phyloP scores from a whole-genome alignment of 2,329 filamentous ascomycete species.

The Penicillium corylophilum region DNA sequence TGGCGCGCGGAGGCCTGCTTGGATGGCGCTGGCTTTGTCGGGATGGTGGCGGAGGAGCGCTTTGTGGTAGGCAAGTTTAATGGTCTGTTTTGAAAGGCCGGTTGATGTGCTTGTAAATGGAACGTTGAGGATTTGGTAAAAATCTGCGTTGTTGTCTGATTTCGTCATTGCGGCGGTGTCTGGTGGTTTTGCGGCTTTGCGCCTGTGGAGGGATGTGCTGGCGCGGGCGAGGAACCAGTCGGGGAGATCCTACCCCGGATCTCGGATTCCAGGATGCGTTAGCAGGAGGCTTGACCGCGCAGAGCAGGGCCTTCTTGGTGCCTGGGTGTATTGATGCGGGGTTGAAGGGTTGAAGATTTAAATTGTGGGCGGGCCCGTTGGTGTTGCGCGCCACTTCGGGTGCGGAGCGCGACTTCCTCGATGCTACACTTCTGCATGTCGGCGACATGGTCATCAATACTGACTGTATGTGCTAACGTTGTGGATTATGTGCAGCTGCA shows the following conservation, averaged over 20 bases:
- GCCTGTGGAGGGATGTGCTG: background rate
- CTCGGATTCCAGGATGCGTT: background rate
- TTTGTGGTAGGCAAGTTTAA: constrained; percentile 57
- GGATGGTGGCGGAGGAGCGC: constrained; percentile 60
- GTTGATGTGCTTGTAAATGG: constrained; percentile 27
- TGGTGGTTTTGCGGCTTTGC: background rate
- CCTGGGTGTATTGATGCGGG: background rate
- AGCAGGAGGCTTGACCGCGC: background rate
- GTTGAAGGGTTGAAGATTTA: constrained; percentile 1
- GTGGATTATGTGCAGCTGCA: background rate
- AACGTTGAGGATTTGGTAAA: constrained; percentile 45
- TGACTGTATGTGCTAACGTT: background rate
- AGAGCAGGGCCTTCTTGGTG: background rate
- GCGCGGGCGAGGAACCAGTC: background rate
- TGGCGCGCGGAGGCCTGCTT: constrained; percentile 1
- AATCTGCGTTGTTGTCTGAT: constrained; percentile 18
- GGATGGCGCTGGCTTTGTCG: constrained; percentile 48
- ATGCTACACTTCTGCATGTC: background rate
- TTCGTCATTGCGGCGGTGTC: constrained; percentile 5
- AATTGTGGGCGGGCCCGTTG: background rate
- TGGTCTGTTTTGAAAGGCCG: constrained; percentile 39
- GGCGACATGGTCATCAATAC: background rate
- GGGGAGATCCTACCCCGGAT: background rate
- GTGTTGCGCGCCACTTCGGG: constrained; percentile 5
- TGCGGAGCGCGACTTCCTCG: background rate